Conservation (phyloP, 164 flowering plant species). For the Tetrastigma voinierianum region DNA sequence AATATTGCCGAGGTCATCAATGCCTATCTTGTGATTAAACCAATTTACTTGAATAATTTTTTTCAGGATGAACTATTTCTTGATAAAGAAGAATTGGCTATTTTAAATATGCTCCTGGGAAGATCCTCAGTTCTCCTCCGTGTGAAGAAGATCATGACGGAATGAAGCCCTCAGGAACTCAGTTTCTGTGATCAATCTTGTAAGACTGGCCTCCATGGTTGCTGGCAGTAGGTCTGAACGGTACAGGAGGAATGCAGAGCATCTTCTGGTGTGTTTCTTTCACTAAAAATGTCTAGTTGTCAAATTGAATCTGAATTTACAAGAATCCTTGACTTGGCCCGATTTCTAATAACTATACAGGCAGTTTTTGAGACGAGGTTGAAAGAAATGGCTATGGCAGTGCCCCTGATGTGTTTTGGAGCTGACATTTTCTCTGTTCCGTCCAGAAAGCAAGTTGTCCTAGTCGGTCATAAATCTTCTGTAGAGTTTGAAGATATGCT, state of each 20-base stretch:
- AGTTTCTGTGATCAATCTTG: slow-evolving; percentile 76
- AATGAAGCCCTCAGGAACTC: slow-evolving; percentile 96
- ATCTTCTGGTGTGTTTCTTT: slow-evolving; percentile 56
- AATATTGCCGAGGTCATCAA: background rate
- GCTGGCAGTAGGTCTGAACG: slow-evolving; percentile 33
- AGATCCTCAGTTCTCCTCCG: slow-evolving; percentile 88
- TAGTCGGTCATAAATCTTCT: slow-evolving; percentile 60
- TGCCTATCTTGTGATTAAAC: no score
- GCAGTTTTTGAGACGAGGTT: slow-evolving; percentile 81
- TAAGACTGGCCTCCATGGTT: slow-evolving; percentile 67
- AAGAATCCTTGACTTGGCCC: background rate
- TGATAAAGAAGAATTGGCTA: slow-evolving; percentile 91
- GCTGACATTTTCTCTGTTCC: slow-evolving; percentile 75
- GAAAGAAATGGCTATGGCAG: slow-evolving; percentile 74
- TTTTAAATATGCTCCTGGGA: slow-evolving; percentile 82
- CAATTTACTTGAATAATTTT: background rate
- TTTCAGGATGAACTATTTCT: slow-evolving; percentile 87
- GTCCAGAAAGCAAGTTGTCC: slow-evolving; percentile 76
- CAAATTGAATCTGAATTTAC: background rate
- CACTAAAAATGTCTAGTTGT: background rate
- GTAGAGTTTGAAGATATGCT: slow-evolving; percentile 61
- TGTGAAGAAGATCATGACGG: slow-evolving; percentile 96
- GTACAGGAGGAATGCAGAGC: slow-evolving; percentile 69
- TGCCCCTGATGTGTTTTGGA: slow-evolving; percentile 91
- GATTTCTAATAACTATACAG: slow-evolving; percentile 30